These are phyloP conservation scores for Croton setiger DNA, from an alignment of 441 rosid species.

Conservation along the genomic window DNA sequence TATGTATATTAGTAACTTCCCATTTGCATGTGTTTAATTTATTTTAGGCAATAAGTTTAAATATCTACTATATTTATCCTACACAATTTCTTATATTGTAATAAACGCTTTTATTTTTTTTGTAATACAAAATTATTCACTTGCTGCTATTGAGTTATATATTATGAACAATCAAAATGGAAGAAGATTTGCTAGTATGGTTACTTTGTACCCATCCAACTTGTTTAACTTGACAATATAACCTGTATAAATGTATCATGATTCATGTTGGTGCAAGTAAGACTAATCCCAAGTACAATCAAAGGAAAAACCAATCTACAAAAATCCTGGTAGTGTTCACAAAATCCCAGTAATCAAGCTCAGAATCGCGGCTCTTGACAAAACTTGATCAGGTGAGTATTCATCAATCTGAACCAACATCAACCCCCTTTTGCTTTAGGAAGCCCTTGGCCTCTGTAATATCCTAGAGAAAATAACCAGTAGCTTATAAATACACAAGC, in stretches of 20 bases:
- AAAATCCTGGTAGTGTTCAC: background rate
- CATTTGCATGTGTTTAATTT: too few species aligned
- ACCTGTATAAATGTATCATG: too few species aligned
- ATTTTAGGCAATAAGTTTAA: too few species aligned
- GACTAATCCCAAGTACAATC: background rate
- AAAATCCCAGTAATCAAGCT: background rate
- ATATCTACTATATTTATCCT: too few species aligned
- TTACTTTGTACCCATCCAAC: too few species aligned
- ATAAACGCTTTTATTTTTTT: too few species aligned
- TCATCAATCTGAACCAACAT: constrained; percentile 44
- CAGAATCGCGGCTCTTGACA: background rate
- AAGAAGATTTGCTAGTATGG: too few species aligned
- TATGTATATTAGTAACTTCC: background rate
- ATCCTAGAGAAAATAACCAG: constrained; percentile 33
- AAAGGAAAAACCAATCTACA: background rate
- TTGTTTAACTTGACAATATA: background rate
- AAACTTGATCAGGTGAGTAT: background rate
- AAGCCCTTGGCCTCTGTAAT: constrained; percentile 64
- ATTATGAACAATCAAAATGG: too few species aligned
- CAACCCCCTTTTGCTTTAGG: constrained; percentile 60
- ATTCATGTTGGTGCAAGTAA: background rate
- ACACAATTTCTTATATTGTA: too few species aligned
- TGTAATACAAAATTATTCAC: too few species aligned
- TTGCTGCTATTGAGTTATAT: too few species aligned
- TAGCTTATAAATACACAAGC: background rate